phyloP scores from a whole-genome alignment of 352 stramenopile genomes.

The Phytophthora cryptogea region DNA sequence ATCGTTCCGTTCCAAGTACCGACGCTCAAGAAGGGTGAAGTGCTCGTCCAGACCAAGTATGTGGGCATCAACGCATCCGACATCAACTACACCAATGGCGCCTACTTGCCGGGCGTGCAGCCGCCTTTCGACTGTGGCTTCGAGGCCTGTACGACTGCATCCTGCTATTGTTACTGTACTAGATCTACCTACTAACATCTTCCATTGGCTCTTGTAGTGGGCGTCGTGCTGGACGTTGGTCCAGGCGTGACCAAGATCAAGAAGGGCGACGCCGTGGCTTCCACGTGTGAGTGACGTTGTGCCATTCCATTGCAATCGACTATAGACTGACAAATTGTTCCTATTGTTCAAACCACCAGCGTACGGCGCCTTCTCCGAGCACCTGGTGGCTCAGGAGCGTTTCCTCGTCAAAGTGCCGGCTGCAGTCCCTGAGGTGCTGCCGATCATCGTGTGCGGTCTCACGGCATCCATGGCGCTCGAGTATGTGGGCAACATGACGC shows the following conservation, averaged over 20 bases:
- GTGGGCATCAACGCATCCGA: constrained; percentile 65
- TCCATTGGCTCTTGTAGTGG: constrained; percentile 26
- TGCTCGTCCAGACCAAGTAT: constrained; percentile 59
- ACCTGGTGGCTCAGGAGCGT: constrained; percentile 39
- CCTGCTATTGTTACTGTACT: neutral
- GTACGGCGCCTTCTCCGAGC: constrained; percentile 58
- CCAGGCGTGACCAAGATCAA: constrained; percentile 52
- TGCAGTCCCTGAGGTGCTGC: constrained; percentile 34
- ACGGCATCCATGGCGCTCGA: constrained; percentile 60
- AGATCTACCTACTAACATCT: neutral
- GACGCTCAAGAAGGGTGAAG: constrained; percentile 45
- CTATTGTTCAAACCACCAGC: constrained; percentile 15
- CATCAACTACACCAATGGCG: constrained; percentile 66
- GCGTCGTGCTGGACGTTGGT: constrained; percentile 48
- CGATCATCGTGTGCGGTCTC: constrained; percentile 51
- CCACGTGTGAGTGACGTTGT: constrained; percentile 30
- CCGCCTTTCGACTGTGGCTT: constrained; percentile 62
- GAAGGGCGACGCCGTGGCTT: constrained; percentile 54
- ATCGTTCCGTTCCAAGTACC: constrained; percentile 58
- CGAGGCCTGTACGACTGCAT: constrained; percentile 46
- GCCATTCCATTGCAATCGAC: neutral
- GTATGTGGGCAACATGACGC: constrained; percentile 58
- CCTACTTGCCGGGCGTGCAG: constrained; percentile 40
- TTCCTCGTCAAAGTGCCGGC: constrained; percentile 43
- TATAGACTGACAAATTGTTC: neutral